phyloP scores from a whole-genome alignment of 257 asterid species.

The Nicotiana knightiana region DNA sequence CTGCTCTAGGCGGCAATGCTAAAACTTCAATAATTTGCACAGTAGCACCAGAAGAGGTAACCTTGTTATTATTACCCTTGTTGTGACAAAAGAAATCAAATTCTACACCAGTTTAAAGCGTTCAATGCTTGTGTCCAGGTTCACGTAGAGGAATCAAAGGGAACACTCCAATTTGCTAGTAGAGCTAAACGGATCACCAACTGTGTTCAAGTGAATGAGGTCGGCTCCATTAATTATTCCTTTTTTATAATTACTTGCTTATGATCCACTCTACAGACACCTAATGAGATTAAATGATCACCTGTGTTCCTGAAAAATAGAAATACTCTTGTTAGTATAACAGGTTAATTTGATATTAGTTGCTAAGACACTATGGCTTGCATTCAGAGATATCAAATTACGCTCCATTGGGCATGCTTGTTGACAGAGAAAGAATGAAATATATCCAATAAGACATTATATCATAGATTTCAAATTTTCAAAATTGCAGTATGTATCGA shows the following conservation, averaged over 20 bases:
- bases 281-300: background rate
- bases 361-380: background rate
- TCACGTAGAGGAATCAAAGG: constrained; percentile 90
- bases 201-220: constrained; percentile 99
- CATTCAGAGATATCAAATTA: background rate
- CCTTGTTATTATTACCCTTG: background rate
- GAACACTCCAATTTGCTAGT: constrained; percentile 98
- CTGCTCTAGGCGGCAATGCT: constrained; percentile 99
- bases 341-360: background rate
- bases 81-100: background rate
- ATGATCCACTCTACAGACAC: background rate
- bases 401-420: background rate
- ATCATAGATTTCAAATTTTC: background rate
- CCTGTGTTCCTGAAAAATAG: background rate
- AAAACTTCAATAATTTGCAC: constrained; percentile 97
- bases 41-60: constrained; percentile 96
- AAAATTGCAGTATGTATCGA: background rate
- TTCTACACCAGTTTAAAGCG: background rate
- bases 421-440: background rate
- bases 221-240: constrained; percentile 13
- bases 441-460: background rate
- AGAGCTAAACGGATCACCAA: constrained; percentile 95
- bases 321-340: background rate
- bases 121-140: constrained; percentile 29
- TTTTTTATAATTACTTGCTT: background rate